Percentiles rank a stretch among this genome's conserved stretches.
phyloP scores from a whole-genome alignment of 1,139 yeast species.

The Geotrichum carabidarum region DNA sequence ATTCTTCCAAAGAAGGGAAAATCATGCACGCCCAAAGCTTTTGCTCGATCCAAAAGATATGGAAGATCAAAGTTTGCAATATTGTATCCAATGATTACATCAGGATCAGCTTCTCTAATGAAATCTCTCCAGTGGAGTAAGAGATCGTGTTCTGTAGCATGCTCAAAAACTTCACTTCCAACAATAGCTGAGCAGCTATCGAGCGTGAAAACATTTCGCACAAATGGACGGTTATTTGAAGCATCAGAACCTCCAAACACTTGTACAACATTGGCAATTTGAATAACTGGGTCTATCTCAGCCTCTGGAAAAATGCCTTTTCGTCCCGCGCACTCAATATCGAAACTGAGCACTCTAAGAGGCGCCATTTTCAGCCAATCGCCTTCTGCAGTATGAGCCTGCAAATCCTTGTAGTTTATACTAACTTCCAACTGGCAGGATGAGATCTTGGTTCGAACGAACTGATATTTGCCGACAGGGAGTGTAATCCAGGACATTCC shows the following conservation, averaged over 20 bases:
- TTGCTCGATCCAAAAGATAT: constrained; percentile 81
- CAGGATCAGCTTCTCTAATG: constrained; percentile 81
- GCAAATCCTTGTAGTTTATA: constrained; percentile 60
- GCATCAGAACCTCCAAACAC: constrained; percentile 61
- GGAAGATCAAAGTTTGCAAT: constrained; percentile 94
- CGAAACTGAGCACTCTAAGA: constrained; percentile 84
- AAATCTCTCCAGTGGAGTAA: constrained; percentile 80
- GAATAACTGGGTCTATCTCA: constrained; percentile 87
- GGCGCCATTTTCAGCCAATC: constrained; percentile 95
- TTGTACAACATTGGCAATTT: constrained; percentile 91
- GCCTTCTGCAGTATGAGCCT: constrained; percentile 85
- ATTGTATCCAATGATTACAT: constrained; percentile 94
- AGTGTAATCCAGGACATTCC: constrained; percentile 98
- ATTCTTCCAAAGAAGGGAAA: constrained; percentile 90
- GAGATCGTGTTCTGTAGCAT: constrained; percentile 74
- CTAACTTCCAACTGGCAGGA: constrained; percentile 81
- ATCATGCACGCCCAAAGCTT: constrained; percentile 55
- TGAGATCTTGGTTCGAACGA: constrained; percentile 50
- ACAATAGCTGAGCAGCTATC: constrained; percentile 88
- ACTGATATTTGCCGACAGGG: constrained; percentile 63
- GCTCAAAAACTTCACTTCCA: constrained; percentile 83
- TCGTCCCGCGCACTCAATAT: constrained; percentile 98
- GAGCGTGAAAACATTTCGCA: constrained; percentile 90
- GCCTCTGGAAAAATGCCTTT: constrained; percentile 96
- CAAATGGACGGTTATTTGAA: constrained; percentile 56